These are phyloP conservation scores for Boeremia exigua DNA, from an alignment of 2,329 filamentous ascomycete genomes.

Conservation along the genomic window DNA sequence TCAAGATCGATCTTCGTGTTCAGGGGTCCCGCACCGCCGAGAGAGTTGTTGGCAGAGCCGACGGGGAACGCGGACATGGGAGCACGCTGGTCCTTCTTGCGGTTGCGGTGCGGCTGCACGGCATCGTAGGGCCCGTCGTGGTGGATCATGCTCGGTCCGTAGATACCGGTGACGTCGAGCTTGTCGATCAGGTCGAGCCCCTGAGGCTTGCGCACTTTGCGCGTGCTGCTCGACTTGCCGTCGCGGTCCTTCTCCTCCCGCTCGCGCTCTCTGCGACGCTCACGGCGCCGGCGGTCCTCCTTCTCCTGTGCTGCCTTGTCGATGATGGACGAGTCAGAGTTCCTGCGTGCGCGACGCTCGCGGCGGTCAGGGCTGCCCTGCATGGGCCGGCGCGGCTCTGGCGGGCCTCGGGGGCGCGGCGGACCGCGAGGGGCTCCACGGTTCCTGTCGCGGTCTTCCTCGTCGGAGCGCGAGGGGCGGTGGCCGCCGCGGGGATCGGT, in stretches of 20 bases:
- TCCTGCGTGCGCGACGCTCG: constrained; percentile 65
- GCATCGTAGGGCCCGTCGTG: constrained; percentile 98
- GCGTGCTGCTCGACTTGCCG: constrained; percentile 45
- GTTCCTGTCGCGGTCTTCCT: constrained; percentile 53
- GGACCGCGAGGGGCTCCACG: constrained; percentile 49
- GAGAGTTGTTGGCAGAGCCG: constrained; percentile 87
- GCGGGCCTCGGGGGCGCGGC: constrained; percentile 46
- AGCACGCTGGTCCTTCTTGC: constrained; percentile 78
- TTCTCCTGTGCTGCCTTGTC: constrained; percentile 59
- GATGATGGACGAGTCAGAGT: constrained; percentile 79
- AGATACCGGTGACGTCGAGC: constrained; percentile 93
- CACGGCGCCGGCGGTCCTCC: constrained; percentile 61
- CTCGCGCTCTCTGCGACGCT: constrained; percentile 57
- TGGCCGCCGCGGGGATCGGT: constrained; percentile 59
- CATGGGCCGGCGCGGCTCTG: constrained; percentile 46
- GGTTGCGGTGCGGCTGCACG: constrained; percentile 91
- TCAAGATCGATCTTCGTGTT: constrained; percentile 83
- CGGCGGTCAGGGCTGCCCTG: constrained; percentile 48
- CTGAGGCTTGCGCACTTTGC: constrained; percentile 50
- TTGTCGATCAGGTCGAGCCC: constrained; percentile 92
- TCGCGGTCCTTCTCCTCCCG: constrained; percentile 49
- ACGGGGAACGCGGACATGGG: constrained; percentile 97
- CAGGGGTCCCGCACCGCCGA: constrained; percentile 86
- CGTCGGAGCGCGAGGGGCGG: constrained; percentile 70
- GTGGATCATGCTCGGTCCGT: constrained; percentile 92